Evolutionary conservation across 2,329 filamentous ascomycete genomes (phyloP), one percentile per base, ranked within the genome.

Genomic region (Sarocladiaceae sp.): DNA sequence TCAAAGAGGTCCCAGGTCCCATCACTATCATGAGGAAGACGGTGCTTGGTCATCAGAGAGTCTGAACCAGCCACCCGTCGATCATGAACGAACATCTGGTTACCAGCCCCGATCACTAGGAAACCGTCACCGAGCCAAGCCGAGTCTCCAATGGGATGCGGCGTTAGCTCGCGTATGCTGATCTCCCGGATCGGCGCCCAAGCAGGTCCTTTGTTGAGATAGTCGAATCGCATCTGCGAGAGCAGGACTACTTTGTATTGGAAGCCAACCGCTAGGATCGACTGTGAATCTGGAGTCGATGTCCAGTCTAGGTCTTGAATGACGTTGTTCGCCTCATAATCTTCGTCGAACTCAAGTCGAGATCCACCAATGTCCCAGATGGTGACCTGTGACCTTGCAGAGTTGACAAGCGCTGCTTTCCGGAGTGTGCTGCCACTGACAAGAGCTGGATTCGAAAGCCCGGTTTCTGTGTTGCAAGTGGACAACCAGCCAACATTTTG

Each of bases 241-340:
- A 95, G 75, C 2, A 96, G 72, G 23, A 94, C 66, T 4, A 96
- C 83, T 46, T 85, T 80, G 51, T 90, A 86, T n/a, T 84, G 83
- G 57, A 95, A 95, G 0, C 90, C 89, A n/a, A 96, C 87, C 1
- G 90, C 88, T 16, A 96, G 70, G 45, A 96, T 89, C 1, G 87
- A 91, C 57, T 95, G 88, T 40, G 81, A 82, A 59, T 95, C 88
- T 0, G 88, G 88, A 0, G 90, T 95, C 3, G 87, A 91, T 1
- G 89, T 91, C 91, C 91, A 96, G 61, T 95, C 89, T 11, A 96
- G 76, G 61, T 95, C 90, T 50, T 84, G 81, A 32, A 96, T 88
- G 5, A 74, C 76, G 54, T 93, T 85, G 48, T 84, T 76, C 11
- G 74, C 73, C 51, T 83, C 76, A 51, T 89, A 93, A 23, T 80